Evolutionary conservation across 1,284 basidiomycete genomes (phyloP).

Genomic region (Trichosporon inkin): DNA sequence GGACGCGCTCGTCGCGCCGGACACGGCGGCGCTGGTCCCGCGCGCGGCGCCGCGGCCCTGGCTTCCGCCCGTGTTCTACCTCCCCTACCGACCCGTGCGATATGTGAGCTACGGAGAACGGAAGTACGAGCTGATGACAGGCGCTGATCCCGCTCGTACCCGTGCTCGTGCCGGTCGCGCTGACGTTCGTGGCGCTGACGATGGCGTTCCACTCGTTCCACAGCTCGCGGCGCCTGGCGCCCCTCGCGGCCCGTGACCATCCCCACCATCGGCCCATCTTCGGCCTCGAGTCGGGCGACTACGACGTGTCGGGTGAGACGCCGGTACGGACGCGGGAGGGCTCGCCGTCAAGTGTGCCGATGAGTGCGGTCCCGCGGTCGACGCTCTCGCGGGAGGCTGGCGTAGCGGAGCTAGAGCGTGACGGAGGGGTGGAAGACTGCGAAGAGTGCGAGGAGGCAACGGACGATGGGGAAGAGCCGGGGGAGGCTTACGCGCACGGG

Average conservation of each 20-base stretch:
- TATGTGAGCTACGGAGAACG: conserved; percentile 37
- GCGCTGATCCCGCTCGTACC: conserved; percentile 32
- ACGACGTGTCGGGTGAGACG: not conserved
- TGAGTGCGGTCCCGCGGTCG: too few species aligned
- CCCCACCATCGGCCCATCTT: not conserved
- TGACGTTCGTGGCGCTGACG: conserved; percentile 26
- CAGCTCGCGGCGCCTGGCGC: conserved; percentile 14
- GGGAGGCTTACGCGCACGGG: not conserved
- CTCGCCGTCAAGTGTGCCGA: not conserved
- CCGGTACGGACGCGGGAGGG: not conserved
- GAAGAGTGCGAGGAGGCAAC: not conserved
- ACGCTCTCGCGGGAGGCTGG: too few species aligned
- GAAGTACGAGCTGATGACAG: conserved; percentile 25
- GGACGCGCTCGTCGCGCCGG: conserved; percentile 17
- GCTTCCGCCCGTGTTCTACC: conserved; percentile 37
- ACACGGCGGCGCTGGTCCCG: not conserved
- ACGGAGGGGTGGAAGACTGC: not conserved
- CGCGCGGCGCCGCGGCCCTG: not conserved
- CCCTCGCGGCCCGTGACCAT: not conserved
- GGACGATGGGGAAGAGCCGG: not conserved
- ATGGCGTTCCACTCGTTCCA: conserved; percentile 33
- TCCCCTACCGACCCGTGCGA: conserved; percentile 32
- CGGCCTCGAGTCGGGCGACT: not conserved
- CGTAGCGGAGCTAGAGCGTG: not conserved
- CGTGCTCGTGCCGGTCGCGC: conserved; percentile 32